A percentile compares a stretch with the other conserved stretches of the same genome.
phyloP scores from a whole-genome alignment of 78 protist genomes.

The Pigoraptor vietnamica region DNA sequence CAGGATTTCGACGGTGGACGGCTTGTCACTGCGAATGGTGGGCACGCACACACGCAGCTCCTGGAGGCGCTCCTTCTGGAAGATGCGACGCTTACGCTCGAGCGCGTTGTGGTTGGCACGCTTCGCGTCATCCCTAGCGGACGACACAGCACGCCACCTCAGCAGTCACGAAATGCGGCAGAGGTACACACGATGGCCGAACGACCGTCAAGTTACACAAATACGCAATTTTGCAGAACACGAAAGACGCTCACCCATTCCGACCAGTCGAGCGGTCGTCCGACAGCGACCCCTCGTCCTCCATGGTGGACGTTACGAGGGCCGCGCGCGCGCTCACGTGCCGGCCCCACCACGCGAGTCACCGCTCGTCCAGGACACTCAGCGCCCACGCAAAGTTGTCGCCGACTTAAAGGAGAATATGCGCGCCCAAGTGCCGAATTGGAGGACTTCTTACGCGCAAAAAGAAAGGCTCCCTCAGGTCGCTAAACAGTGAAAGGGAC shows the following conservation, averaged over 20 bases:
- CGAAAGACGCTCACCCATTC: background rate
- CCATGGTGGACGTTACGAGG: background rate
- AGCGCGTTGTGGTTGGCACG: constrained; percentile 32
- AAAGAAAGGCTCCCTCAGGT: no score
- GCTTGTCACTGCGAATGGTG: background rate
- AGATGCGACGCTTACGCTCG: constrained; percentile 25
- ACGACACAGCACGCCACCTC: background rate
- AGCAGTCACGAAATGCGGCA: background rate
- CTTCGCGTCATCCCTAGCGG: constrained; percentile 1
- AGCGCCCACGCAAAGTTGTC: no score
- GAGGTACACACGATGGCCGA: no score
- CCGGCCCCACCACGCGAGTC: no score
- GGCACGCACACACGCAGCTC: constrained; percentile 2
- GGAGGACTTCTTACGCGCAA: no score
- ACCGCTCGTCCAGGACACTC: no score
- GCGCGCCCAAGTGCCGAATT: no score
- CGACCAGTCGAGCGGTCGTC: background rate
- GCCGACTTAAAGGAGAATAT: no score
- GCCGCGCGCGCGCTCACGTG: no score
- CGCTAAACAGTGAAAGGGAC: no score
- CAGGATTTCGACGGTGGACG: constrained; percentile 24
- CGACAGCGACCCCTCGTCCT: background rate
- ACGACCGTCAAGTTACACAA: no score
- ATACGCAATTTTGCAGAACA: no score
- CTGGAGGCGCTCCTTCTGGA: constrained; percentile 25